Percentiles rank a stretch among this genome's conserved stretches.
phyloP scores from a whole-genome alignment of 1,139 yeast species.

The Arxiozyma slooffiae region DNA sequence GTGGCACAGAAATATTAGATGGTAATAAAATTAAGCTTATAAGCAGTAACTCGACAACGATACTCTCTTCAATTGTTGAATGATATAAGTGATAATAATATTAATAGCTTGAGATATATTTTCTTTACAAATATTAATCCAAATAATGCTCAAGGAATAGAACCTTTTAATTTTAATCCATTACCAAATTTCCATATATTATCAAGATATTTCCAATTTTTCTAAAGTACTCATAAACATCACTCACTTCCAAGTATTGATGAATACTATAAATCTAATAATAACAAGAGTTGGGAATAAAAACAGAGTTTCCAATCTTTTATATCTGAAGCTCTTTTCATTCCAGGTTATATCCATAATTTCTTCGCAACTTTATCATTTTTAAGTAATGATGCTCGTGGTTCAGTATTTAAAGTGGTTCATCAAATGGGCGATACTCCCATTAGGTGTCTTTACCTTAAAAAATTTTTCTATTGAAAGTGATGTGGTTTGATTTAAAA shows the following conservation, averaged over 20 bases:
- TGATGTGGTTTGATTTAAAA: constrained; percentile 54
- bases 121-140: not conserved
- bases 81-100: constrained; percentile 4
- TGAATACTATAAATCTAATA: not conserved
- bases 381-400: constrained; percentile 76
- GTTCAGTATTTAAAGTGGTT: constrained; percentile 73
- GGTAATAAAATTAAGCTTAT: not conserved
- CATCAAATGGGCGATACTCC: constrained; percentile 58
- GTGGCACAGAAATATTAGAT: constrained; percentile 14
- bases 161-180: not conserved
- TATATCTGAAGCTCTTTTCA: constrained; percentile 36
- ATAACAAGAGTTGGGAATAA: not conserved
- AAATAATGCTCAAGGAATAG: not conserved
- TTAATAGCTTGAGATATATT: not conserved
- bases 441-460: constrained; percentile 71
- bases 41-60: not conserved
- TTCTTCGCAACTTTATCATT: constrained; percentile 48
- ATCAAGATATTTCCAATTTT: constrained; percentile 15
- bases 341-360: constrained; percentile 63
- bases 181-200: constrained; percentile 10
- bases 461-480: constrained; percentile 80
- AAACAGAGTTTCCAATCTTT: constrained; percentile 5
- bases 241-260: constrained; percentile 4
- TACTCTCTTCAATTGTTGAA: not conserved
- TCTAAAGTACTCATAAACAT: constrained; percentile 12